Percentiles rank a stretch among this genome's conserved stretches.
phyloP scores from a whole-genome alignment of 2,329 filamentous ascomycete genomes.

The Fusarium irregulare region DNA sequence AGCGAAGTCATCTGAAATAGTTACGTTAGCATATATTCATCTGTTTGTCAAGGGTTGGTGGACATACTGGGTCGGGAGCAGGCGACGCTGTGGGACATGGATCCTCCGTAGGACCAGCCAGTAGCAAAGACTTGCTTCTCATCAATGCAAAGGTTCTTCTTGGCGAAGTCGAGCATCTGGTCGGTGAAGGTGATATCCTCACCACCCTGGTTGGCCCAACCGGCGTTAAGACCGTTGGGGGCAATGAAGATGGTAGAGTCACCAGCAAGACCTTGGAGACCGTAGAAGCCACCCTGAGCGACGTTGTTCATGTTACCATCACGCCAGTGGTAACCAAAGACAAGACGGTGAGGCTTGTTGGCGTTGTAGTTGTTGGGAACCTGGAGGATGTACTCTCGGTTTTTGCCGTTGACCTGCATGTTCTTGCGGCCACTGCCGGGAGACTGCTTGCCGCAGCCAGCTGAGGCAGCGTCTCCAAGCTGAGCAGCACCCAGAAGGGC shows the following conservation, averaged over 20 bases:
- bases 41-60: fast-evolving
- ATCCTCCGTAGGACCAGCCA: conserved; percentile 59
- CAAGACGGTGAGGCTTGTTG: conserved; percentile 42
- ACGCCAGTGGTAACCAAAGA: conserved; percentile 54
- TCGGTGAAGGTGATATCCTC: conserved; percentile 57
- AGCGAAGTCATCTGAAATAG: conserved; percentile 45
- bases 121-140: conserved; percentile 55
- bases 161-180: conserved; percentile 52
- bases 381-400: conserved; percentile 54
- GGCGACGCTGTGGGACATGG: conserved; percentile 56
- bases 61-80: conserved; percentile 51
- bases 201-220: conserved; percentile 57
- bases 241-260: conserved; percentile 57
- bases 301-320: conserved; percentile 54
- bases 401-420: conserved; percentile 48
- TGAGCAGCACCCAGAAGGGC: conserved; percentile 23
- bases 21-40: not conserved
- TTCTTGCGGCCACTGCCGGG: conserved; percentile 48
- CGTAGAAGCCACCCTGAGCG: conserved; percentile 54
- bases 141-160: conserved; percentile 57
- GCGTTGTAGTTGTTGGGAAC: conserved; percentile 48
- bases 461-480: conserved; percentile 43
- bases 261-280: conserved; percentile 51
- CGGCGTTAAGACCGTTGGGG: conserved; percentile 55
- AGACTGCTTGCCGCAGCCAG: conserved; percentile 52